These are phyloP conservation scores for Kokia cookei DNA, from an alignment of 441 rosid species.

Conservation along the genomic window DNA sequence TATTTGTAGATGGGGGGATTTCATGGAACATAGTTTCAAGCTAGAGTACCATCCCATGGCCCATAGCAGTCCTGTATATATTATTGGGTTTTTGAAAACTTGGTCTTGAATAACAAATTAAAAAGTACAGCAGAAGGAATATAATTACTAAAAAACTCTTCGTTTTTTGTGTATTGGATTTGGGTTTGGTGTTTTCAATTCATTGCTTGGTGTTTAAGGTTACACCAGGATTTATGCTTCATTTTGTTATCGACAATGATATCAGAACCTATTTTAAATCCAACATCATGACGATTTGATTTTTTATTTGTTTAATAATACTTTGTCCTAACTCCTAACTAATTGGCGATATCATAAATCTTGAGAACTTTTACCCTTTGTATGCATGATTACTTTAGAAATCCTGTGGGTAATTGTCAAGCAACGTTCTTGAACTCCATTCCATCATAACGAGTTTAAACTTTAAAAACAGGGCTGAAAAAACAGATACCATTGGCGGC, in stretches of 20 bases:
- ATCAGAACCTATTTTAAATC: neutral
- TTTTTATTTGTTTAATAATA: neutral
- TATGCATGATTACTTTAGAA: neutral
- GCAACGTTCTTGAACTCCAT: neutral
- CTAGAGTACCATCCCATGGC: too few species aligned
- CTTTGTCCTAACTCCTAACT: neutral
- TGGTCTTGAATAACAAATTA: too few species aligned
- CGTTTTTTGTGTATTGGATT: neutral
- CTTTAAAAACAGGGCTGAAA: neutral
- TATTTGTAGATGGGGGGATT: too few species aligned
- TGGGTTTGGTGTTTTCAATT: neutral
- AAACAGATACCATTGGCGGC: neutral
- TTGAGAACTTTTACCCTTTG: neutral
- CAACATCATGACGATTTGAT: neutral
- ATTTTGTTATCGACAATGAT: neutral
- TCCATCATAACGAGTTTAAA: neutral
- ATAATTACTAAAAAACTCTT: neutral
- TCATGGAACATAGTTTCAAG: too few species aligned
- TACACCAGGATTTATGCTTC: neutral
- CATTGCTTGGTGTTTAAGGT: neutral
- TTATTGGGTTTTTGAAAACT: too few species aligned
- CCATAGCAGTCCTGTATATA: too few species aligned
- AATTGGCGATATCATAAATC: neutral
- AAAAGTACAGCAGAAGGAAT: neutral
- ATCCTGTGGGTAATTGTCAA: neutral